These are phyloP conservation scores for Mesostigma viride DNA, from an alignment of 139 green algal genomes.

Conservation along the genomic window DNA sequence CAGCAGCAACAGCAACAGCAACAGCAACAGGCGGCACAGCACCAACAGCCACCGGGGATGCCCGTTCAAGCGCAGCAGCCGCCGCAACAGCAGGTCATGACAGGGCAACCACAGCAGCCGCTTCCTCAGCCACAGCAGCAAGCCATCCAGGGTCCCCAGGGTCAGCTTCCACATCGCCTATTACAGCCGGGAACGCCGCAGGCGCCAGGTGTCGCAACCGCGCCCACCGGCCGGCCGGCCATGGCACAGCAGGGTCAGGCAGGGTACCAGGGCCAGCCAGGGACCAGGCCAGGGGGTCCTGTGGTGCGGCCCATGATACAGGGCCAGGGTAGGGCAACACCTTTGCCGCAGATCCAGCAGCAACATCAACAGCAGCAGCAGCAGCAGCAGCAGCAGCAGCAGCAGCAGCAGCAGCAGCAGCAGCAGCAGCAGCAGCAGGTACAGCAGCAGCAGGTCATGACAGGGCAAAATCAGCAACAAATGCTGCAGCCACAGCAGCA, in stretches of 20 bases:
- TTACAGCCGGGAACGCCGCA: too few species aligned
- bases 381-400: neutral
- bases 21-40: neutral
- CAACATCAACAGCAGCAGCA: neutral
- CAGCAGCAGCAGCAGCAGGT: neutral
- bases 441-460: neutral
- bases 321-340: too few species aligned
- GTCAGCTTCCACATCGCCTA: too few species aligned
- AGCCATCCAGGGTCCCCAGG: too few species aligned
- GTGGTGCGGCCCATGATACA: too few species aligned
- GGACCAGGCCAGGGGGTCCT: too few species aligned
- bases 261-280: too few species aligned
- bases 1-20: neutral
- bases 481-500: too few species aligned
- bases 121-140: too few species aligned
- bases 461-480: neutral
- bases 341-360: neutral
- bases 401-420: conserved; percentile 1
- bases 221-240: too few species aligned
- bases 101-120: neutral
- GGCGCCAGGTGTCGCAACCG: too few species aligned
- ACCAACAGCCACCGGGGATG: neutral
- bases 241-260: too few species aligned
- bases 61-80: neutral
- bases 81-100: neutral